Evolutionary conservation across 1,284 basidiomycete genomes (phyloP), one percentile per base, ranked within the genome.

Genomic region (Cutaneotrichosporon arboriforme): DNA sequence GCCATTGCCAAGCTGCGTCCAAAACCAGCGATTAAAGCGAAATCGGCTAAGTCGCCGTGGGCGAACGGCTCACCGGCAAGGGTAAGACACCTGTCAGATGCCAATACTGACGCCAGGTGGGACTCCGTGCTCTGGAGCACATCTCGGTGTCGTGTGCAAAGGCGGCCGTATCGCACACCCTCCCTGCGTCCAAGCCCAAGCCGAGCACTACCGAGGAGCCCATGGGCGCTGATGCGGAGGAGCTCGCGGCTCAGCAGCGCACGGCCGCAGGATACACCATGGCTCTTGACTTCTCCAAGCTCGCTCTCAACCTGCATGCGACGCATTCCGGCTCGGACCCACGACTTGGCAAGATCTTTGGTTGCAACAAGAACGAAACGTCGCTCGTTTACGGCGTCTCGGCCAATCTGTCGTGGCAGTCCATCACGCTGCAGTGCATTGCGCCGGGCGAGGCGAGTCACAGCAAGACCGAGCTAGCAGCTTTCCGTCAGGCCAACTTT

Each of bases 281-380:
- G 5, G 63, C 66, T 1, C 51, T 73, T 42, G 63, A 67, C 21
- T 43, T 68, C 12, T 52, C 62, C 18, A 45, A 59, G 5, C 23
- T 69, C 23, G 48, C 34, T 1, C 52, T 63, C 23, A 49, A 36
- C 14, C 48, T 71, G 3, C 54, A 58, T 8, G 65, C 68, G 3
- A 66, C 71, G 13, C 66, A 71, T 47, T 66, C 68, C 7, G 60
- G 62, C 49, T 66, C 62, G 43, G 66, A 73, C 50, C 51, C 61
- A 4, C 58, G 64, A 15, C 65, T 69, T n/a, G 51, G 64, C 21
- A 70, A 71, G 49, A 57, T 69, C 4, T 71, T 69, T 46, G 70
- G 70, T 3, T 61, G 52, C 7, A 72, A 68, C 51, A 34, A 54
- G 9, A 57, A 45, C 12, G 60, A 59, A 4, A 59, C 60, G 34